A percentile compares a stretch with the other conserved stretches of the same genome.
Conservation (phyloP, 495 filamentous ascomycete species). For the Penicillium verhagenii region DNA sequence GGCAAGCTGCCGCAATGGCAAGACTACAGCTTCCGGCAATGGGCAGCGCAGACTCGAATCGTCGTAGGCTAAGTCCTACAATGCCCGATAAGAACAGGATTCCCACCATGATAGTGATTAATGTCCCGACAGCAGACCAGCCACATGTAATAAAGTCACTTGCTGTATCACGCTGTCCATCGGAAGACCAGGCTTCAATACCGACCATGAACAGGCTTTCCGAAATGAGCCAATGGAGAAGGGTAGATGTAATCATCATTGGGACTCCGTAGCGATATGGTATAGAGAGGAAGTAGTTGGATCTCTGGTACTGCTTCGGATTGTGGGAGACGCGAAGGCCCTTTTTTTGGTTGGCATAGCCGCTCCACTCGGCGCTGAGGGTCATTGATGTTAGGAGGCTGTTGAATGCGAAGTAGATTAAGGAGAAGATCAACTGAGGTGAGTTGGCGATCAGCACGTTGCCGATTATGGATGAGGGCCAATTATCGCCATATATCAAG, state of each 20-base stretch:
- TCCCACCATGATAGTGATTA: not conserved
- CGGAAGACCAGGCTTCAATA: conserved; percentile 11
- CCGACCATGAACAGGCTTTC: conserved; percentile 39
- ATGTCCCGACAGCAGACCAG: not conserved
- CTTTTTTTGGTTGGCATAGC: conserved; percentile 24
- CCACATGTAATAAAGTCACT: conserved; percentile 2
- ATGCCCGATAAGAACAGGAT: not conserved
- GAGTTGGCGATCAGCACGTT: conserved; percentile 34
- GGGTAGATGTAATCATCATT: conserved; percentile 25
- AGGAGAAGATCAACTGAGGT: conserved; percentile 38
- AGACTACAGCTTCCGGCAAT: conserved; percentile 7
- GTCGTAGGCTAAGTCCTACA: not conserved
- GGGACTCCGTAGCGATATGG: conserved; percentile 45
- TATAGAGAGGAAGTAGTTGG: conserved; percentile 47
- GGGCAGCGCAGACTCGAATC: conserved; percentile 5
- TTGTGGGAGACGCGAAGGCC: conserved; percentile 39
- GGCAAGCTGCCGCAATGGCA: conserved; percentile 9
- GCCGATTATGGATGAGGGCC: conserved; percentile 5
- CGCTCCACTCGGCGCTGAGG: conserved; percentile 29
- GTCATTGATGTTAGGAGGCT: conserved; percentile 32
- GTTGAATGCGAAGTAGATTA: conserved; percentile 37
- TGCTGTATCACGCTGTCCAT: conserved; percentile 8
- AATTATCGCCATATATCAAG: not conserved
- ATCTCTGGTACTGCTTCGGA: conserved; percentile 37
- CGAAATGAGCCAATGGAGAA: conserved; percentile 45